These are phyloP conservation scores for Stevia rebaudiana DNA, from an alignment of 140 eudicot species.

Conservation along the genomic window DNA sequence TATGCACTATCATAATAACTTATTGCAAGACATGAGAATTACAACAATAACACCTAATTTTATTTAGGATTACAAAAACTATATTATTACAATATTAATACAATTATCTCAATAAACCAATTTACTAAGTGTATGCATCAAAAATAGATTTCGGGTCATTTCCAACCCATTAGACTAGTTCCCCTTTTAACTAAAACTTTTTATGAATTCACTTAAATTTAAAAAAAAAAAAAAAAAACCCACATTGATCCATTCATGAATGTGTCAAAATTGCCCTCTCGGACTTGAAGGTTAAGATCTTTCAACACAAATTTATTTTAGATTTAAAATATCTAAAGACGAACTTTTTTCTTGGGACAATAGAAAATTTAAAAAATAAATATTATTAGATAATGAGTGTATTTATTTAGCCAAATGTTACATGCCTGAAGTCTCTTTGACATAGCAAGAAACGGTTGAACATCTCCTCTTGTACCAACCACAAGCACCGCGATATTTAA, in stretches of 20 bases:
- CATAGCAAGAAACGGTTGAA: slow-evolving; percentile 90
- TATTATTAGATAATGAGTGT: not conserved
- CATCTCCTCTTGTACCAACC: slow-evolving; percentile 99
- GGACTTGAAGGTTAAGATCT: not conserved
- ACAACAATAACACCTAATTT: too few species aligned
- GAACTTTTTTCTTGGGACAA: not conserved
- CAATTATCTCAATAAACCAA: not conserved
- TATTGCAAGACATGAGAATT: not conserved
- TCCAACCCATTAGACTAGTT: not conserved
- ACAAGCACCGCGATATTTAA: slow-evolving; percentile 76
- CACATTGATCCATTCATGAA: not conserved
- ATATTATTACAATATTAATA: not conserved
- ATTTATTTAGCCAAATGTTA: not conserved
- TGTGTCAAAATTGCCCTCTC: not conserved
- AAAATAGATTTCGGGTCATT: not conserved
- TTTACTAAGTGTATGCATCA: not conserved
- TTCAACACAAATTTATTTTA: not conserved
- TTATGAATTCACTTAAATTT: not conserved
- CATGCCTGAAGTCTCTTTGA: slow-evolving; percentile 91
- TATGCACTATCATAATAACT: not conserved
- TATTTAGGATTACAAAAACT: not conserved
- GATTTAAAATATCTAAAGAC: not conserved
- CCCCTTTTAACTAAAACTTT: not conserved
- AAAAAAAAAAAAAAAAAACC: not conserved
- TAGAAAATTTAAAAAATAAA: not conserved